These are phyloP conservation scores for Gymnopilus dilepis DNA, from an alignment of 768 basidiomycete genomes.

Conservation along the genomic window DNA sequence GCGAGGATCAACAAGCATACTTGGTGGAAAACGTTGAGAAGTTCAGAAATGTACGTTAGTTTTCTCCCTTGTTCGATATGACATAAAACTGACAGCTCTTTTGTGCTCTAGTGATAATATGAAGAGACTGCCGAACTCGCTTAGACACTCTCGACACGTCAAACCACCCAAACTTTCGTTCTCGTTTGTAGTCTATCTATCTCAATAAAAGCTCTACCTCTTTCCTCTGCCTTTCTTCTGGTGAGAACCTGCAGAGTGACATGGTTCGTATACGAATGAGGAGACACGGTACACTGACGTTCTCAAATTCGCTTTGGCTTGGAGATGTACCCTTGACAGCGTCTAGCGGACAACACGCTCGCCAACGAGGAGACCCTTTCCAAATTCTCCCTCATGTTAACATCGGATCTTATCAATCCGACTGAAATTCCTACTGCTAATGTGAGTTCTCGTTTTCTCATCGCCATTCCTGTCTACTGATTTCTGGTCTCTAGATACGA, in stretches of 20 bases:
- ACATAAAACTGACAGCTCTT: slow-evolving; percentile 11
- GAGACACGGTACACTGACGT: no score
- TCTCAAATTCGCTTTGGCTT: no score
- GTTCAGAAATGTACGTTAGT: slow-evolving; percentile 62
- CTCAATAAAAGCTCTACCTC: not conserved
- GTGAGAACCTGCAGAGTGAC: not conserved
- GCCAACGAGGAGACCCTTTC: no score
- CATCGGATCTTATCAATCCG: no score
- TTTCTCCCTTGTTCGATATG: slow-evolving; percentile 1
- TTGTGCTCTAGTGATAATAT: slow-evolving; percentile 46
- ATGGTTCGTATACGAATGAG: no score
- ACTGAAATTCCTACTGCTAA: no score
- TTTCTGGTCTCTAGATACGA: no score
- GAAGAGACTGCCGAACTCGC: slow-evolving; percentile 60
- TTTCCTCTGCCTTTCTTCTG: not conserved
- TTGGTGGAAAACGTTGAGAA: slow-evolving; percentile 65
- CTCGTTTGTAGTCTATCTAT: slow-evolving; percentile 38
- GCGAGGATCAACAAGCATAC: slow-evolving; percentile 51
- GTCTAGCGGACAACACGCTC: no score
- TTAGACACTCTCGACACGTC: slow-evolving; percentile 52
- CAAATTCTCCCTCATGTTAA: no score
- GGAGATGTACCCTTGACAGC: no score
- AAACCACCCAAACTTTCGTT: slow-evolving; percentile 67
- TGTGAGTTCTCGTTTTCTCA: no score
- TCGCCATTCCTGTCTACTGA: no score